These are phyloP conservation scores for Nakataea oryzae DNA, from an alignment of 2,329 filamentous ascomycete species.

Conservation along the genomic window DNA sequence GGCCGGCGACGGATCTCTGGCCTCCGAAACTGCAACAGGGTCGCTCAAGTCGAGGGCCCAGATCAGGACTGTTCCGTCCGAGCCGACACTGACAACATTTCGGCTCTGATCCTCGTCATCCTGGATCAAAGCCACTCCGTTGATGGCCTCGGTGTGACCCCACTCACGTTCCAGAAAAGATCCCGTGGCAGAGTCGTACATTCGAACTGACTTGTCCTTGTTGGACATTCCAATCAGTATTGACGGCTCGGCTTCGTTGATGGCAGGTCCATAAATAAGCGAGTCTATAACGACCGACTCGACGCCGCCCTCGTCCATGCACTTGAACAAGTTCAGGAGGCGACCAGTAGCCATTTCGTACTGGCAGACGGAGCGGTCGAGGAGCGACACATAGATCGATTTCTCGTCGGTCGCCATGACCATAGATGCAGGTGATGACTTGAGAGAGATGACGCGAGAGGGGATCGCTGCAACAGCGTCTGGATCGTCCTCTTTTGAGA, in stretches of 20 bases:
- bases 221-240: constrained; percentile 82
- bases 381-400: constrained; percentile 45
- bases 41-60: constrained; percentile 52
- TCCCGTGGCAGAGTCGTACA: constrained; percentile 75
- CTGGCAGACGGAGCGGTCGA: constrained; percentile 50
- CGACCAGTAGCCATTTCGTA: constrained; percentile 59
- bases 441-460: constrained; percentile 67
- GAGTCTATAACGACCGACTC: constrained; percentile 80
- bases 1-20: constrained; percentile 41
- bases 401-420: constrained; percentile 52
- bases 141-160: constrained; percentile 91
- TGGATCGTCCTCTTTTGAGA: constrained; percentile 55
- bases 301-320: constrained; percentile 65
- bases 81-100: constrained; percentile 62
- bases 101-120: constrained; percentile 37
- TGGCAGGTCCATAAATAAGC: constrained; percentile 52
- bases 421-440: constrained; percentile 82
- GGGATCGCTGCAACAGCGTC: constrained; percentile 68
- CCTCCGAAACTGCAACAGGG: constrained; percentile 22
- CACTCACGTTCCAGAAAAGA: constrained; percentile 78
- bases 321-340: constrained; percentile 65
- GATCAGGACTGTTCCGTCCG: constrained; percentile 76
- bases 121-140: constrained; percentile 66
- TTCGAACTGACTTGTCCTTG: constrained; percentile 86
- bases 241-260: constrained; percentile 38